Base-by-base conservation (phyloP, 768 basidiomycete species). In the Termitomyces sp. region DNA sequence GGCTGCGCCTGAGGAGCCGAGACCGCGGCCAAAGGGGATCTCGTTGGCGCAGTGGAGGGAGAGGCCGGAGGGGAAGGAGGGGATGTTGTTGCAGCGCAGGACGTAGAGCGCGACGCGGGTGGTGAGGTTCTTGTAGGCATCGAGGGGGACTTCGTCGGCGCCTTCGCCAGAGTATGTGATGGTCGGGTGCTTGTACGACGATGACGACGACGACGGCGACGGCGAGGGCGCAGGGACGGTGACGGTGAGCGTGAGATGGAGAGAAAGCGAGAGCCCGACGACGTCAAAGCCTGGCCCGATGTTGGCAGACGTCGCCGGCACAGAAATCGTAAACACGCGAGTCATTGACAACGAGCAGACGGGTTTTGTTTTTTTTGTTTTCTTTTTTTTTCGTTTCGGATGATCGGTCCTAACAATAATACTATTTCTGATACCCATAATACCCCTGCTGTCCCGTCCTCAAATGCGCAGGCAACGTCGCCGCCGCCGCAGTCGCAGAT, bases 211-310 rank as follows among this genome's bases (percentile, higher is more conserved):
- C 31, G 42, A 5, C 6, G 58, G 11, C 12, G 37, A 1, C 10
- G 57, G 1, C 37, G 71, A 43, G 5, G 17, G 64, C 32, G 75
- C 65, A 12, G 75, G 72, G 29, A 77, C 70, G 34, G 72, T 69
- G 38, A 95, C 88, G 51, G 82, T 81, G 68, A 98, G 81, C 15
- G 86, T 88, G 66, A 98, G 84, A 66, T 88, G 82, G 36, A 97
- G 84, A 1, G 93, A 94, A 29, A 98, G 86, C 0, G 96, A 96
- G 64, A 99, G 88, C n/a, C 97, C 97, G 65, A 98, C 94, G 64
- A 98, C 97, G 73, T 99, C 97, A 75, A 99, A 99, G 31, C 96
- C 96, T 45, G 96, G 96, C 2, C 96, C 96, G 70, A 99, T 95
- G 79, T 99, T 99, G 65, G 96, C 96, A 64, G 96, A 95, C 2